Evolutionary conservation across 2,329 filamentous ascomycete genomes (phyloP).

Genomic region (Phyllosticta citriasiana): DNA sequence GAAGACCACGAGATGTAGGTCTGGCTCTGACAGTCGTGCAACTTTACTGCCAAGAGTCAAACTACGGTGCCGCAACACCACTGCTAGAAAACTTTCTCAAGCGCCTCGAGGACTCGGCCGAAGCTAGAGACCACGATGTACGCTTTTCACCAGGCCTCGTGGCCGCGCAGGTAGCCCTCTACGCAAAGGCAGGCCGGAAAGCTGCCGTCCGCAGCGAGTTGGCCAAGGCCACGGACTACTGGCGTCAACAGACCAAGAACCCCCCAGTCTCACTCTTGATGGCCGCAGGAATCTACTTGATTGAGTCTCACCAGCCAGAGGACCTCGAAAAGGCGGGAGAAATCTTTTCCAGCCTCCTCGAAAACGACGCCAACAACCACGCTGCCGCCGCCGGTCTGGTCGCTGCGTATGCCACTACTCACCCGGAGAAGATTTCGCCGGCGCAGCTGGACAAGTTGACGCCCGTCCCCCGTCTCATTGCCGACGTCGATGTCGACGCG

Average conservation of each 20-base stretch:
- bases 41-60: conserved; percentile 63
- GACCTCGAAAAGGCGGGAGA: conserved; percentile 62
- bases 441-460: conserved; percentile 48
- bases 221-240: conserved; percentile 69
- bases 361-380: conserved; percentile 55
- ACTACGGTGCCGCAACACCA: conserved; percentile 62
- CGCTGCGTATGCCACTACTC: conserved; percentile 61
- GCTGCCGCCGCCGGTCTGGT: conserved; percentile 74
- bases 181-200: conserved; percentile 65
- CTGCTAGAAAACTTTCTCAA: conserved; percentile 67
- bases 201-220: conserved; percentile 63
- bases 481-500: conserved; percentile 48
- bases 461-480: conserved; percentile 51
- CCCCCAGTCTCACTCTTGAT: conserved; percentile 55
- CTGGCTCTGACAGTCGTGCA: conserved; percentile 72
- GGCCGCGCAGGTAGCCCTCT: conserved; percentile 68
- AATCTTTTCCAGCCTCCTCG: conserved; percentile 66
- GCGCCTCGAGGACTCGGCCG: conserved; percentile 54
- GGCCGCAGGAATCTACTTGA: conserved; percentile 72
- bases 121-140: conserved; percentile 51
- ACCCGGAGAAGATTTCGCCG: conserved; percentile 46
- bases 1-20: conserved; percentile 69
- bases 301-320: conserved; percentile 60
- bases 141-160: conserved; percentile 80
- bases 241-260: conserved; percentile 48